Base-by-base conservation (phyloP, 2,329 filamentous ascomycete species). In the Clonostachys solani region DNA sequence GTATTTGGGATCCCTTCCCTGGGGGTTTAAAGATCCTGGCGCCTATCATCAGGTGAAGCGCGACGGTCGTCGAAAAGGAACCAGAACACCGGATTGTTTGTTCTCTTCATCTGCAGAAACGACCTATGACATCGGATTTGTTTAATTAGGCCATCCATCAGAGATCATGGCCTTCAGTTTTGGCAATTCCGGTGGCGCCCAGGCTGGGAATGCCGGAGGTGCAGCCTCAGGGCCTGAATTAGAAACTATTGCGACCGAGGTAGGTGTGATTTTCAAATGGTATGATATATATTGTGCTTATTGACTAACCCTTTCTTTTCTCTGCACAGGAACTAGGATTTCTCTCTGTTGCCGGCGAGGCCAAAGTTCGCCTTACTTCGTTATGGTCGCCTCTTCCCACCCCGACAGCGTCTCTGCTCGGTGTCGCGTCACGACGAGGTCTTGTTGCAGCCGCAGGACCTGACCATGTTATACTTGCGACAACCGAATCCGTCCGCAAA, bases 381-480 rank as follows among this genome's bases (percentile, higher is more conserved):
- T 75, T 85, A 62, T 97, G 92, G 92, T 81, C 87, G 38, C 72
- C 80, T 36, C 75, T 88, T 19, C 92, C 94, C 33, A 75, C 86
- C 3, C 75, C 88, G 5, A 90, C 86, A 41, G 83, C 90, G 12
- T 95, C 89, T 3, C 84, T 99, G 36, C 75, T 99, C 51, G 87
- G 86, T 61, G 80, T 97, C 54, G 91, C 92, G 47, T 85, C 89
- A 33, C 81, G 77, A 50, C 85, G 83, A 65, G 90, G 90, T 38
- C 77, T 99, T 18, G 75, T 96, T 47, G 92, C 92, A 33, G 94
- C 92, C 43, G 94, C 89, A 44, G 88, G 89, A 15, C 92, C 92
- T 36, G 85, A 95, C 58, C 78, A 78, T 44, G 77, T 99, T 41
- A 74, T 89, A 49, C 68, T 99, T 49, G 83, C 89, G 34, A 84